Conservation (phyloP, 306 rosid species). For the Luffa acutangula region DNA sequence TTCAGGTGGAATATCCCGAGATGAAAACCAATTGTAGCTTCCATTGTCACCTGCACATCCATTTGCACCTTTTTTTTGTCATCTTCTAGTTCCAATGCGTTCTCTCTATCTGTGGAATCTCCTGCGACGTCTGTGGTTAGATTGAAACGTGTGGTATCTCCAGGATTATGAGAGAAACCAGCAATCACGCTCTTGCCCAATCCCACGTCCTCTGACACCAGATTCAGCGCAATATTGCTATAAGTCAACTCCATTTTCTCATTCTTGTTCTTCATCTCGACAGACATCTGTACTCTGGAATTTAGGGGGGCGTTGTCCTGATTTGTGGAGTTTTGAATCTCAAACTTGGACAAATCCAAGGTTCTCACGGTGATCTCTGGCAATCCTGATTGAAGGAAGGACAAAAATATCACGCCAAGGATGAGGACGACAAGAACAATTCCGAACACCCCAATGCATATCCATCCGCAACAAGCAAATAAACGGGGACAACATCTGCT, state of each 20-base stretch:
- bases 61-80: neutral
- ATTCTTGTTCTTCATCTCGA: neutral
- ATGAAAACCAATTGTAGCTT: neutral
- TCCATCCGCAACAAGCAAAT: neutral
- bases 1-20: neutral
- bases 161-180: neutral
- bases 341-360: neutral
- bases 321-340: neutral
- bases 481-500: neutral
- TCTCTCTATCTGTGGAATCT: neutral
- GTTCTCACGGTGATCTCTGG: neutral
- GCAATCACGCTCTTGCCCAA: neutral
- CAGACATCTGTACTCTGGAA: neutral
- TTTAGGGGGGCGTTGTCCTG: neutral
- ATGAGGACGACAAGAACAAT: neutral
- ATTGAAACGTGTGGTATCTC: neutral
- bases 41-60: neutral
- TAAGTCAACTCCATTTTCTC: neutral
- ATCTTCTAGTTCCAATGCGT: neutral
- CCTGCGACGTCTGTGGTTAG: neutral
- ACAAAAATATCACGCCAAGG: neutral
- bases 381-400: neutral
- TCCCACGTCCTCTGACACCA: neutral
- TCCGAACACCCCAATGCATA: neutral
- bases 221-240: neutral